phyloP scores from a whole-genome alignment of 1,139 yeast species.

The Pneumocystis carinii region DNA sequence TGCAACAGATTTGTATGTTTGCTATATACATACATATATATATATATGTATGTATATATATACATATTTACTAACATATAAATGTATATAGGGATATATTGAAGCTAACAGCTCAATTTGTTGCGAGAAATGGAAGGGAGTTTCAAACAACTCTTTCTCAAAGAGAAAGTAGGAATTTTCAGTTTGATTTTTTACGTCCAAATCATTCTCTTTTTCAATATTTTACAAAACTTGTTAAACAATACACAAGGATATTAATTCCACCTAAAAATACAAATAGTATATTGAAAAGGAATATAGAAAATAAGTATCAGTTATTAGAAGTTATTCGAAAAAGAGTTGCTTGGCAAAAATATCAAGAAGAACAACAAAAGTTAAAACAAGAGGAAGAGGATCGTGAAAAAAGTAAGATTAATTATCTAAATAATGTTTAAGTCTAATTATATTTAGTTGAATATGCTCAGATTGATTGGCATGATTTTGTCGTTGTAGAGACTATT shows the following conservation, averaged over 20 bases:
- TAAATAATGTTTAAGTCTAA: background rate
- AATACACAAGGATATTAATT: constrained; percentile 36
- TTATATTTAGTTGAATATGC: constrained; percentile 37
- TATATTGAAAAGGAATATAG: constrained; percentile 17
- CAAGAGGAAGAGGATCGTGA: constrained; percentile 28
- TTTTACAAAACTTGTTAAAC: constrained; percentile 39
- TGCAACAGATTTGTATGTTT: constrained; percentile 34
- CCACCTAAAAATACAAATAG: constrained; percentile 17
- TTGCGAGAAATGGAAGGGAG: constrained; percentile 39
- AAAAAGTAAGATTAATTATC: constrained; percentile 17
- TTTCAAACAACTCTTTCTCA: constrained; percentile 31
- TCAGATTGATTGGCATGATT: constrained; percentile 78
- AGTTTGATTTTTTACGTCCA: constrained; percentile 52
- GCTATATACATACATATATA: background rate
- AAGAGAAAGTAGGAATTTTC: constrained; percentile 32
- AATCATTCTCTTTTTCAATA: constrained; percentile 46
- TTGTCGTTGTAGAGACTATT: constrained; percentile 53
- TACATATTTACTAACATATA: background rate
- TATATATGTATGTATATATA: constrained; percentile 17
- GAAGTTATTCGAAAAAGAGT: constrained; percentile 45
- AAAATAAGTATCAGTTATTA: constrained; percentile 29
- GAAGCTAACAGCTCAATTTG: constrained; percentile 56
- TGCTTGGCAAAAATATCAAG: constrained; percentile 33
- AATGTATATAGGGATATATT: constrained; percentile 33
- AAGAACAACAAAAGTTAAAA: constrained; percentile 23